Evolutionary conservation across 2,329 filamentous ascomycete genomes (phyloP).

Genomic region (Trichothecium sympodiale): DNA sequence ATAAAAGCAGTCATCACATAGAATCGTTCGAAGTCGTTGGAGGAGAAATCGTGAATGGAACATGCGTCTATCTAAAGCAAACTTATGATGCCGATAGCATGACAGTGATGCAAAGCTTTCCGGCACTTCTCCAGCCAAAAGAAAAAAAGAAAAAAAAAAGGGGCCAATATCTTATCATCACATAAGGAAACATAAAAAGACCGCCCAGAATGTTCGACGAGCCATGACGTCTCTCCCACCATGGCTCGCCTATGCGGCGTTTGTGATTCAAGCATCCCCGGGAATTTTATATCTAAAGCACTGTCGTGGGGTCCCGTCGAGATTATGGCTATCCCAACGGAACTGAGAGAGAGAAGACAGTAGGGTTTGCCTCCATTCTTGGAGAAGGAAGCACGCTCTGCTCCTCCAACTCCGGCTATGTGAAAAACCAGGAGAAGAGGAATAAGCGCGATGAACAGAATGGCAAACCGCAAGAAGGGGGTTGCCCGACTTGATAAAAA

Average conservation of each 20-base stretch:
- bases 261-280: constrained; percentile 3
- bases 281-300: constrained; percentile 8
- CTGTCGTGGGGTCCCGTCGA: constrained; percentile 33
- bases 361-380: constrained; percentile 21
- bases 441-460: background rate
- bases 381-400: constrained; percentile 3
- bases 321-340: constrained; percentile 10
- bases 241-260: constrained; percentile 22
- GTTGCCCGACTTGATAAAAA: constrained; percentile 1
- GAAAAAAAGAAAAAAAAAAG: constrained; percentile 11
- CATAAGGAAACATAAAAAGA: background rate
- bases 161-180: constrained; percentile 3
- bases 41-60: too few relatives aligned
- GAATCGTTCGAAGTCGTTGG: too few relatives aligned
- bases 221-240: constrained; percentile 53
- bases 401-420: background rate
- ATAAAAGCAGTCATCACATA: too few relatives aligned
- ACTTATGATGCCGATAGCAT: background rate
- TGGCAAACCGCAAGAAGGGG: background rate
- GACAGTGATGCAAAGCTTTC: background rate
- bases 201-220: constrained; percentile 13
- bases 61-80: too few relatives aligned
- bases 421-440: background rate
- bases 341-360: constrained; percentile 57
- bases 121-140: constrained; percentile 1